Conservation (phyloP, 2,329 filamentous ascomycete species). For the Gaeumannomyces sp. region DNA sequence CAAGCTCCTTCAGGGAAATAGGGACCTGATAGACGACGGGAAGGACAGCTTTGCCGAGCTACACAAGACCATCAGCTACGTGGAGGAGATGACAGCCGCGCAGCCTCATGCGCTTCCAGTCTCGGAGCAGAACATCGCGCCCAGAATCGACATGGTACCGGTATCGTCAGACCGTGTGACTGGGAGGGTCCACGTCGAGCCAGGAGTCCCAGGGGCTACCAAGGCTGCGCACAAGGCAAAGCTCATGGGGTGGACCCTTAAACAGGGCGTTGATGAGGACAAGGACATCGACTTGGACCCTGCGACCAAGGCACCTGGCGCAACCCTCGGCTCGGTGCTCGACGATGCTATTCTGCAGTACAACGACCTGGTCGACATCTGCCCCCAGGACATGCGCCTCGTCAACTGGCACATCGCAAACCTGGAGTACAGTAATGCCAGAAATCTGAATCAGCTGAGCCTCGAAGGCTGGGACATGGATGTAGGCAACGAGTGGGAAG, state of each 20-base stretch:
- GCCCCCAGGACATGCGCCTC: constrained; percentile 78
- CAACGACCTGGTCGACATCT: constrained; percentile 72
- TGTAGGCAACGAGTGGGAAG: constrained; percentile 95
- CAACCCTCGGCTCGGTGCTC: constrained; percentile 84
- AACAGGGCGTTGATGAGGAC: constrained; percentile 53
- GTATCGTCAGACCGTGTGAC: constrained; percentile 64
- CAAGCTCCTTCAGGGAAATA: constrained; percentile 74
- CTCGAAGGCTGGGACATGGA: constrained; percentile 94
- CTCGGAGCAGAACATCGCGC: constrained; percentile 46
- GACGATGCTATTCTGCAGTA: constrained; percentile 90
- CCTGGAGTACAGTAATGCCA: constrained; percentile 94
- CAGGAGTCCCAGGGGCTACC: constrained; percentile 60
- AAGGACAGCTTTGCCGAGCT: constrained; percentile 69
- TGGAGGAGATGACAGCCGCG: constrained; percentile 63
- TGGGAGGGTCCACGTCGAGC: constrained; percentile 65
- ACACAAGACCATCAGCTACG: constrained; percentile 63
- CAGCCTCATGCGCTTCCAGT: constrained; percentile 49
- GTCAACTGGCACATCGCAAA: constrained; percentile 99
- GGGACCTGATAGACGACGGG: constrained; percentile 73
- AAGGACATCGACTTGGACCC: constrained; percentile 66
- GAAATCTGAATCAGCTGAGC: constrained; percentile 79
- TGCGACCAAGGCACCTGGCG: constrained; percentile 55
- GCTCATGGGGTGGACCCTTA: constrained; percentile 76
- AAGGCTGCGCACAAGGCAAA: constrained; percentile 73
- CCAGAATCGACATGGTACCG: constrained; percentile 51